Base-by-base conservation (phyloP, 1,284 basidiomycete species). In the Cryptococcus wingfieldii region DNA sequence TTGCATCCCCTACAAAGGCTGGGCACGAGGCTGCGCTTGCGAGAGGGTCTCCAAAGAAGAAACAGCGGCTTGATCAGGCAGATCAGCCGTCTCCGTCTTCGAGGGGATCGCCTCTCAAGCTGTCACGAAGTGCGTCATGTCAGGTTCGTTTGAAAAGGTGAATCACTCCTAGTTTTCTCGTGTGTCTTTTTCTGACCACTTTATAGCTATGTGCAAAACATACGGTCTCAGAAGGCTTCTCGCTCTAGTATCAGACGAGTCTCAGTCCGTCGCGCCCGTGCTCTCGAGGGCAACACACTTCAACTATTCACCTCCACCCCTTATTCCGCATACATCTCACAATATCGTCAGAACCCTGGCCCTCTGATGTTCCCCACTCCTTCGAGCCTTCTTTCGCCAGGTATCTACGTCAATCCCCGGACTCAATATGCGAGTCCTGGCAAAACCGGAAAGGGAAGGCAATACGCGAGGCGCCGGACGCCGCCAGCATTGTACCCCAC, bases 301-400 rank as follows among this genome's bases (percentile, higher is more conserved):
- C 53, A 57, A 16, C 38, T 49, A 6, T 52, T 61, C 45, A 27
- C 34, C 8, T 50, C 52, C 2, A 50, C 54, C 28, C 39, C 53
- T 10, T 55, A 37, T 14, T 28, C 41, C 4, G 53, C 55, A 5
- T 57, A 57, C 42, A 45, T 44, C n/a, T 18, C 47, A n/a, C 27
- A 38, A 23, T 58, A 47, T n/a, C 34, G 43, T 39, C 28, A 47
- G 34, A 23, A 50, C 10, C 27, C 8, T 16, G 27, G 6, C 45
- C 43, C 34, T 38, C 23, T 46, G 47, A 41, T 1, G 31, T n/a
- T 23, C 37, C 47, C 34, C 28, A 43, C 19, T 38, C 52, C 13
- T 44, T 25, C 31, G 39, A 27, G 19, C 16, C 44, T 46, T 25
- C 16, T 46, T 38, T 43, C 23, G 46, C 18, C 34, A 38, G 45